These are phyloP conservation scores for Cucurbita argyrosperma DNA, from an alignment of 306 rosid genomes.

Conservation along the genomic window DNA sequence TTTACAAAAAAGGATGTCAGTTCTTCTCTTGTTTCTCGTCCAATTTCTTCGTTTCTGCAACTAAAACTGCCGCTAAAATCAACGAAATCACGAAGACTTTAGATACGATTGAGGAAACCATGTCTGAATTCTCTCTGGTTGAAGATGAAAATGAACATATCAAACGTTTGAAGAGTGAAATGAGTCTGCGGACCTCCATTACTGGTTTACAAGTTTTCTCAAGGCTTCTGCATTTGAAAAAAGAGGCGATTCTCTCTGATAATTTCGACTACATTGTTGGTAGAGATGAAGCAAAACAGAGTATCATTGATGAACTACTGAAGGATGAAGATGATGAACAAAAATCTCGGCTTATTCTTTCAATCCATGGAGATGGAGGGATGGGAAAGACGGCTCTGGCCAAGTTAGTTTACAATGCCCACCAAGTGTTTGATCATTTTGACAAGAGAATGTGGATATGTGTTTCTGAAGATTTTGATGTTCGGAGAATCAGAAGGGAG, in stretches of 20 bases:
- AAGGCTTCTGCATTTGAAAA: not conserved
- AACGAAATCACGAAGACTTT: slow-evolving; percentile 1
- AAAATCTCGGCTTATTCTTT: not conserved
- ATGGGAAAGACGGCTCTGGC: slow-evolving; percentile 9
- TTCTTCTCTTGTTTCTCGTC: slow-evolving; percentile 11
- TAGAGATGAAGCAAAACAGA: not conserved
- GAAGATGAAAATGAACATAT: not conserved
- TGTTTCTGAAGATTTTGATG: slow-evolving; percentile 8
- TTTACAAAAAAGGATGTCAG: not conserved
- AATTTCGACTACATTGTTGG: slow-evolving; percentile 4
- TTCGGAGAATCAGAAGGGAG: slow-evolving; percentile 1
- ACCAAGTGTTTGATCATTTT: not conserved
- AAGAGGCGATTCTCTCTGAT: not conserved
- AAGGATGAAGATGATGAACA: not conserved
- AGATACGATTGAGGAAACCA: slow-evolving; percentile 1
- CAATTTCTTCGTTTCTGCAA: slow-evolving; percentile 1
- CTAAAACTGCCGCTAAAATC: not conserved
- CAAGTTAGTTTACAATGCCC: not conserved
- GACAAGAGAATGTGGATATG: slow-evolving; percentile 5
- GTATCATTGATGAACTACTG: not conserved
- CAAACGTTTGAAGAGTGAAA: not conserved
- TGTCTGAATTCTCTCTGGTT: not conserved
- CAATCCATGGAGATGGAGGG: slow-evolving; percentile 2
- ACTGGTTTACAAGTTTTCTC: slow-evolving; percentile 11
- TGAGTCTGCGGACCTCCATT: slow-evolving; percentile 8